Base-by-base conservation (phyloP, 2,329 filamentous ascomycete genomes). In the Fusarium proliferatum region DNA sequence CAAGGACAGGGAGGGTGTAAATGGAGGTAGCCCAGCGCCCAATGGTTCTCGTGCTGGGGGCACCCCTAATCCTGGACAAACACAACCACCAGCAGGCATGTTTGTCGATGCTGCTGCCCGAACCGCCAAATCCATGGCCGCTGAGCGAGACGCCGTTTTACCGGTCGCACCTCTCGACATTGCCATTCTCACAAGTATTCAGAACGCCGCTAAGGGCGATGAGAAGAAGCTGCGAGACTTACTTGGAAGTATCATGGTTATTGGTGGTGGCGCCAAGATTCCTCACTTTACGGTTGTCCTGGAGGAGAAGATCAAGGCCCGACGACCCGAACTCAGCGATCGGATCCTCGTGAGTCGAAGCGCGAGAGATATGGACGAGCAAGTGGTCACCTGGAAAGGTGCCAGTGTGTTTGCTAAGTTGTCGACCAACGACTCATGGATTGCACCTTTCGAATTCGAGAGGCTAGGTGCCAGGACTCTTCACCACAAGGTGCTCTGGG, bases 371-470 rank as follows among this genome's bases (percentile, higher is more conserved):
- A 92, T 99, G 85, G 96, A 99, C 83, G 94, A 96, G 68, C 95
- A 98, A 83, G 95, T 98, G n/a, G 93, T 98, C 60, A 92, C 92
- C 13, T 99, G 96, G 96, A 99, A 99, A 87, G 96, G 96, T 8
- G 96, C 94, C 2, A 97, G 95, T 80, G 95, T 99, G 21, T 99
- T 98, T 86, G 95, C 94, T 6, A 95, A 97, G 84, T 85, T 98
- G 76, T 89, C 91, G 51, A 95, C 94, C 21, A 98, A 98, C 83
- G 96, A 99, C 82, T 96, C 93, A 78, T 99, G 96, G 96, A 94
- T 98, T 79, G 93, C 92, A 19, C 89, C 90, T 52, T 87, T 92
- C 77, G 96, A 98, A 86, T 98, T 96, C 83, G 95, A 98, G 84
- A 89, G 94, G 67, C 81, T 98, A 61, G 96, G 95, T 6, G 88